These are phyloP conservation scores for Penicillium silybi DNA, from an alignment of 495 filamentous ascomycete genomes.

Conservation along the genomic window DNA sequence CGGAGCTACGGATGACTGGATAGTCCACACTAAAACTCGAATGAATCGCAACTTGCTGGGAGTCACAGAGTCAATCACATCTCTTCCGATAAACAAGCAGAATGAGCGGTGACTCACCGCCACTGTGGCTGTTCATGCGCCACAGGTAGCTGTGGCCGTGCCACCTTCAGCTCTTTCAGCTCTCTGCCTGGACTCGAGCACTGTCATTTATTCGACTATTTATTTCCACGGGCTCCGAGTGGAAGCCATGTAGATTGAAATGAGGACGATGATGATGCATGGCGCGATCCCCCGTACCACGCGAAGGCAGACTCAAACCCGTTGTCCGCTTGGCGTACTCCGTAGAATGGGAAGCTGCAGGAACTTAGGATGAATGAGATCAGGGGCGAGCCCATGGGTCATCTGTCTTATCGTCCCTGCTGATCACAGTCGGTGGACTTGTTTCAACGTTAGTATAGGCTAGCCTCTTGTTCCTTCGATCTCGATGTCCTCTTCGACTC, in stretches of 20 bases:
- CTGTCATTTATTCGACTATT: neutral
- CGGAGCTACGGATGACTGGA: too few relatives aligned
- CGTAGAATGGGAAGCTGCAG: conserved; percentile 7
- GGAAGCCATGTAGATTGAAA: neutral
- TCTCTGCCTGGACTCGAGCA: too few relatives aligned
- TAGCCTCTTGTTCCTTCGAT: neutral
- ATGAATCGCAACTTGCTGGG: too few relatives aligned
- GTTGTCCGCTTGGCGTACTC: neutral
- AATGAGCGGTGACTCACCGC: conserved; percentile 43
- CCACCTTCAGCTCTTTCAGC: neutral
- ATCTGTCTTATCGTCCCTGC: conserved; percentile 3
- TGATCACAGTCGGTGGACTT: conserved; percentile 3
- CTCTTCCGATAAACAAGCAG: neutral
- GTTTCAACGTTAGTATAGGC: neutral
- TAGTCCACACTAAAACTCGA: too few relatives aligned
- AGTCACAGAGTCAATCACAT: neutral
- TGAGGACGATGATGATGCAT: conserved; percentile 9
- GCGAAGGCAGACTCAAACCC: neutral
- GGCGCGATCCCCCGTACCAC: conserved; percentile 15
- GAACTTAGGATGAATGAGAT: neutral
- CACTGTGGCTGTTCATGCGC: conserved; percentile 33
- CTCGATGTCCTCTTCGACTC: neutral
- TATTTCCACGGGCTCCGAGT: neutral
- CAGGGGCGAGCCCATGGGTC: neutral
- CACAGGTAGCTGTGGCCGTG: conserved; percentile 15